Conservation (phyloP, 129 eudicot genomes). For the Flaveria robusta region DNA sequence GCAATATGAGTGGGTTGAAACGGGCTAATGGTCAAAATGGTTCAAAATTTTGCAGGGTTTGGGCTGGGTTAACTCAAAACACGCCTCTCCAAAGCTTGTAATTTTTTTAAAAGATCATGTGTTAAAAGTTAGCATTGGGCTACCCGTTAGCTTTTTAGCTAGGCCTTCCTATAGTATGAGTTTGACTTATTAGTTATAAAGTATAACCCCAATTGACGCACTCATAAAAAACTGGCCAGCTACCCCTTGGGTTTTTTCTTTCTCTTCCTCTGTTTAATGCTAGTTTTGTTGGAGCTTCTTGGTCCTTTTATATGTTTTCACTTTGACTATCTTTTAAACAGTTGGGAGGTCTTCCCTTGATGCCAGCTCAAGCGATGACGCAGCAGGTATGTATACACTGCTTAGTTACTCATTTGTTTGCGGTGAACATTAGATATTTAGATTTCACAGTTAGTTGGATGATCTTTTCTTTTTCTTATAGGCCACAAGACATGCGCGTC, state of each 20-base stretch:
- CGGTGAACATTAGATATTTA: not conserved
- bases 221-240: not conserved
- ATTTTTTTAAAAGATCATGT: not conserved
- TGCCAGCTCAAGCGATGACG: slow-evolving; percentile 87
- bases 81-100: not conserved
- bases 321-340: slow-evolving; percentile 23
- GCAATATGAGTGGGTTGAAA: not conserved
- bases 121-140: not conserved
- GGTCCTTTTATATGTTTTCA: not conserved
- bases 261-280: not conserved
- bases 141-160: not conserved
- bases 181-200: not conserved
- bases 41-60: not conserved
- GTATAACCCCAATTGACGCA: not conserved
- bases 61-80: not conserved
- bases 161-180: not conserved
- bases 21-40: not conserved
- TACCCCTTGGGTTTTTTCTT: not conserved
- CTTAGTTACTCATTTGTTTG: slow-evolving; percentile 3
- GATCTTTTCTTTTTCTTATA: slow-evolving; percentile 27
- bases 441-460: not conserved
- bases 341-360: slow-evolving; percentile 69
- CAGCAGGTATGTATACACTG: slow-evolving; percentile 62
- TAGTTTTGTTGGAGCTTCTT: not conserved
- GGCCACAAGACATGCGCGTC: slow-evolving; percentile 97